phyloP scores from a whole-genome alignment of 495 filamentous ascomycete species.

The Lasiosphaeria hispida region DNA sequence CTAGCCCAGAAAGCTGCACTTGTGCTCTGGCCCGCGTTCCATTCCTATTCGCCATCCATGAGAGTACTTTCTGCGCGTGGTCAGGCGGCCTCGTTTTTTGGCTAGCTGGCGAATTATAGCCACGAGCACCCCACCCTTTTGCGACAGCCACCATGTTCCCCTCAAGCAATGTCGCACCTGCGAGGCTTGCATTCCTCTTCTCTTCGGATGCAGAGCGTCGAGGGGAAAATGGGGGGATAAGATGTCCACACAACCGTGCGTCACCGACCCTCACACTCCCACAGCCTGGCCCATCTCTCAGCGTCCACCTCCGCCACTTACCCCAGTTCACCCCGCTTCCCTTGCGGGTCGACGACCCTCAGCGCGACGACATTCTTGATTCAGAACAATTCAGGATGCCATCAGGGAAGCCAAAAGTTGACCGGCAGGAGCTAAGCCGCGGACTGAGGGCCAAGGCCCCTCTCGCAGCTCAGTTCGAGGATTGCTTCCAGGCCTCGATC shows the following conservation, averaged over 20 bases:
- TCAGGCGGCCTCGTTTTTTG: background rate
- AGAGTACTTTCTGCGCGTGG: background rate
- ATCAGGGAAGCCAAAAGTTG: background rate
- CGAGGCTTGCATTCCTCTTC: no score
- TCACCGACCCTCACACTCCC: no score
- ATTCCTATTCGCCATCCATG: background rate
- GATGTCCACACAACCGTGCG: no score
- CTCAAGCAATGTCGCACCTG: no score
- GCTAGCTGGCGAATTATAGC: background rate
- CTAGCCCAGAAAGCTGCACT: no score
- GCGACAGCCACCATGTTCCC: background rate
- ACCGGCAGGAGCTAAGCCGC: background rate
- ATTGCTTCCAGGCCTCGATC: constrained; percentile 16
- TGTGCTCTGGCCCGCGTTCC: background rate
- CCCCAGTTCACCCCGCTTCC: no score
- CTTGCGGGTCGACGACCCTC: no score
- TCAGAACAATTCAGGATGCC: background rate
- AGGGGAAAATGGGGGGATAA: no score
- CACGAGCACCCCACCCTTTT: background rate
- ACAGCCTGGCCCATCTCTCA: no score
- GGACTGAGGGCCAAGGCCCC: constrained; percentile 18
- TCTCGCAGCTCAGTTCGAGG: constrained; percentile 24
- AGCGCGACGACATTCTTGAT: no score
- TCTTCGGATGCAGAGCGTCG: no score
- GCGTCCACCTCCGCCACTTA: no score